Evolutionary conservation across 768 basidiomycete genomes (phyloP), one percentile per base, ranked within the genome.

Genomic region (Boletus eberwhitei): DNA sequence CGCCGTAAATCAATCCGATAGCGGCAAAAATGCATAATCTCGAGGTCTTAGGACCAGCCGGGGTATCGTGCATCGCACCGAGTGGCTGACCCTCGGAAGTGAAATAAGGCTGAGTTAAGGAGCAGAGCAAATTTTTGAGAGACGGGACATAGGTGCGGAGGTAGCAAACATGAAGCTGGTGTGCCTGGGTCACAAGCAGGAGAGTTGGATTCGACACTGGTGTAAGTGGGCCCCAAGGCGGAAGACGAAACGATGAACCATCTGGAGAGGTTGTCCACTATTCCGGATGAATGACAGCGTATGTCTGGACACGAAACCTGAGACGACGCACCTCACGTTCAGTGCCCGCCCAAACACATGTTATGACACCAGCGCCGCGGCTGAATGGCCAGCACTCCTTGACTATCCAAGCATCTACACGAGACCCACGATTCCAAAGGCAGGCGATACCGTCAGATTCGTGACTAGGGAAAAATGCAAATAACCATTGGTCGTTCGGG

Each of bases 381-480:
- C 77, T 61, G 49, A 83, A 75, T 32, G 63, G 60, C 83, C 85
- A 87, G 50, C 62, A 83, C 57, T 86, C 83, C 46, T 76, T 76
- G 29, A 86, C 70, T 5, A 50, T 67, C 86, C 90, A 91, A 29
- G 63, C 74, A 59, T 91, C 86, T 31, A 87, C 70, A 56, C 83
- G 82, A 12, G 72, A 53, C 3, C 78, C 84, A 32, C 80, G 78
- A 45, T 74, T 75, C 87, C 88, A 91, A 16, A 90, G 59, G 63
- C 88, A 87, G 13, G 78, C 82, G 40, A 80, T 68, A 12, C 87
- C 86, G 54, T 84, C 82, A 1, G 71, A 66, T 24, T 77, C 78
- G 31, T 73, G 72, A 38, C 84, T 76, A 12, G 88, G 87, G 64
- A 87, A 90, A 64, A 84, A 91, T 1, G 87, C 88, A 62, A 89